phyloP scores from a whole-genome alignment of 805 yeast genomes.

The Schwanniomyces vanrijiae region DNA sequence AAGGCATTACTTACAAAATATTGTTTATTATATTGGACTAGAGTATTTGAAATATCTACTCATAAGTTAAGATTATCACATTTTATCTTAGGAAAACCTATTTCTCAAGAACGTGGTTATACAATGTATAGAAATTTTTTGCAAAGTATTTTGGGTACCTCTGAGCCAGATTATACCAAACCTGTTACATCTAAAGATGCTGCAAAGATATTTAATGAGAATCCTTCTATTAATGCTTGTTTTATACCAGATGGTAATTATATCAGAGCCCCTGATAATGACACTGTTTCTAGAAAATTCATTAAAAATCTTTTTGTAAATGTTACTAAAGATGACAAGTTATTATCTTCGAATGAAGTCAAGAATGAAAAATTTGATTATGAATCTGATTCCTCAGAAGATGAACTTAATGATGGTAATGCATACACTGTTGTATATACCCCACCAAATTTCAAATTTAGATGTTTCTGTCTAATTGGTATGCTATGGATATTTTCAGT shows the following conservation, averaged over 20 bases:
- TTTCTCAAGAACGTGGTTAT: conserved; percentile 69
- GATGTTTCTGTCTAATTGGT: conserved; percentile 52
- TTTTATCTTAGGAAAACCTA: conserved; percentile 66
- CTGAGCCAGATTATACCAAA: conserved; percentile 52
- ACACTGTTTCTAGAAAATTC: conserved; percentile 65
- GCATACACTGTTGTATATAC: conserved; percentile 77
- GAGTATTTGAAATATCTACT: conserved; percentile 55
- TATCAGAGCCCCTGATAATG: conserved; percentile 85
- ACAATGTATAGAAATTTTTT: conserved; percentile 52
- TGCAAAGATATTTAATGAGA: conserved; percentile 36
- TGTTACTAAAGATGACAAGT: conserved; percentile 76
- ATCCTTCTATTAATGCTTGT: conserved; percentile 47
- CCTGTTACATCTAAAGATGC: conserved; percentile 58
- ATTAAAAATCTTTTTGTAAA: conserved; percentile 72
- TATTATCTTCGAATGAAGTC: conserved; percentile 29
- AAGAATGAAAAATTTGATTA: conserved; percentile 12
- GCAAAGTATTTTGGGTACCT: conserved; percentile 42
- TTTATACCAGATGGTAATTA: conserved; percentile 80
- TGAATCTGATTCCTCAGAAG: conserved; percentile 41
- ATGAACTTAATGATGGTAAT: conserved; percentile 33
- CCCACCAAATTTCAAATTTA: conserved; percentile 71
- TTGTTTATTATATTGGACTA: conserved; percentile 58
- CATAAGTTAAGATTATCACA: conserved; percentile 70
- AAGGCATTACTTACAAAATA: conserved; percentile 23
- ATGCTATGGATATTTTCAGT: conserved; percentile 50